Base-by-base conservation (phyloP, 2,329 filamentous ascomycete species). In the Niveomyces coronatus region DNA sequence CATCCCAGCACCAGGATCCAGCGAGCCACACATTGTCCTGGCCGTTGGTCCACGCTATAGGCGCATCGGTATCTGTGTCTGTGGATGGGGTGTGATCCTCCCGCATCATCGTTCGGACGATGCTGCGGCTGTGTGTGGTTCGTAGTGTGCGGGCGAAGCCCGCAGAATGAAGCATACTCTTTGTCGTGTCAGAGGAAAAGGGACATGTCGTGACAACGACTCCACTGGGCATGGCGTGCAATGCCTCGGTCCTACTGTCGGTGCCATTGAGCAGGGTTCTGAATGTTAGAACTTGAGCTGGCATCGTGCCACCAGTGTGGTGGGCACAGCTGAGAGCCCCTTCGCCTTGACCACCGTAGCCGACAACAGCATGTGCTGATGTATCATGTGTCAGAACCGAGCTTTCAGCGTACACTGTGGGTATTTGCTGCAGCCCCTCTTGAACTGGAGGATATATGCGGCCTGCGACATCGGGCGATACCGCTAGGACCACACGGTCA, bases 1-100 rank as follows among this genome's bases (percentile, higher is more conserved):
- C 74, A 50, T 79, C 74, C 74, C 74, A 78, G 46, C 73, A 79
- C 75, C 74, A 79, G 0, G 71, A 70, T 5, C 74, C 74, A 1
- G 64, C 61, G 10, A 78, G 48, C 63, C 67, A 78, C 0, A 79
- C 65, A 28, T 65, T 62, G 7, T 64, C 61, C 35, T 72, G 57
- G 0, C 73, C 73, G 41, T 73, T 77, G 7, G 52, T 60, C 71
- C 73, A 77, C 4, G 27, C 16, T 11, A 13, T 4, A 3, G 11
- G 18, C 5, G 32, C 36, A 5, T 42, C 36, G 0, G 43, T 37
- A 9, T 7, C 22, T 16, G 43, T 27, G 17, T n/a, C 31, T 29
- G n/a, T 22, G 22, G 18, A 13, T 15, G 19, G 39, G n/a, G 20
- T 5, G 6, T 18, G 10, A 19, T 20, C 39, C 17, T 19, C 39